Percentiles rank a stretch among this genome's conserved stretches.
Conservation (phyloP, 73 alveolate species). For the Blepharisma japonicum region DNA sequence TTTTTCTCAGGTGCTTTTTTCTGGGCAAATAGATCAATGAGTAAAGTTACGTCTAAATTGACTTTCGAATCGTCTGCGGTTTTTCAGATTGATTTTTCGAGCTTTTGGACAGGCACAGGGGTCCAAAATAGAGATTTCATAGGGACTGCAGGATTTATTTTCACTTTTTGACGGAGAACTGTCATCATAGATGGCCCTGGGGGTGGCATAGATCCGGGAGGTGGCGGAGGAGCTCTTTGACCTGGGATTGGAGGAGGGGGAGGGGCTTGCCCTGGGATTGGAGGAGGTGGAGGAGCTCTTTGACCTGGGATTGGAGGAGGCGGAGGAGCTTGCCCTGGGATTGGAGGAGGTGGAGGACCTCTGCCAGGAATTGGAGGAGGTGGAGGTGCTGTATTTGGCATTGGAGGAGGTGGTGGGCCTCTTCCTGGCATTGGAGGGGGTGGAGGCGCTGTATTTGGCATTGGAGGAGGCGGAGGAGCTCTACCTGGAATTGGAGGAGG, state of each 20-base stretch:
- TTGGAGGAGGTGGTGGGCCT: slow-evolving; percentile 41
- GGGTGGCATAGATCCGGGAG: slow-evolving; percentile 62
- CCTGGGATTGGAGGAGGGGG: slow-evolving; percentile 52
- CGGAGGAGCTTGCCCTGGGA: slow-evolving; percentile 45
- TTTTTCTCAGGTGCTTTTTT: slow-evolving; percentile 35
- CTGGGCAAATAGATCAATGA: slow-evolving; percentile 52
- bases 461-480: slow-evolving; percentile 39
- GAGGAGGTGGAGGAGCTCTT: slow-evolving; percentile 40
- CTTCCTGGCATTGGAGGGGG: slow-evolving; percentile 41
- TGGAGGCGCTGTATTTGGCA: slow-evolving; percentile 31
- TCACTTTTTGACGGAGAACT: slow-evolving; percentile 32
- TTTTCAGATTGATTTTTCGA: slow-evolving; percentile 69
- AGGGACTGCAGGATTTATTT: slow-evolving; percentile 68
- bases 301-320: slow-evolving; percentile 46
- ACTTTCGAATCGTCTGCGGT: slow-evolving; percentile 68
- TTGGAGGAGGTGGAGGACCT: slow-evolving; percentile 29
- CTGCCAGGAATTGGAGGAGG: slow-evolving; percentile 35
- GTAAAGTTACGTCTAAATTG: slow-evolving; percentile 52
- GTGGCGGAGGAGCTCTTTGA: slow-evolving; percentile 42
- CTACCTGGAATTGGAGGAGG: slow-evolving; percentile 41
- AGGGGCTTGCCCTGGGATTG: slow-evolving; percentile 33
- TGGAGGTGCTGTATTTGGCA: slow-evolving; percentile 36
- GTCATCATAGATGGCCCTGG: slow-evolving; percentile 44
- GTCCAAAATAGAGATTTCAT: slow-evolving; percentile 72
- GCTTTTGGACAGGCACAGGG: slow-evolving; percentile 36